phyloP scores from a whole-genome alignment of 116 monocot species.

The Papilionanthe hybrid region DNA sequence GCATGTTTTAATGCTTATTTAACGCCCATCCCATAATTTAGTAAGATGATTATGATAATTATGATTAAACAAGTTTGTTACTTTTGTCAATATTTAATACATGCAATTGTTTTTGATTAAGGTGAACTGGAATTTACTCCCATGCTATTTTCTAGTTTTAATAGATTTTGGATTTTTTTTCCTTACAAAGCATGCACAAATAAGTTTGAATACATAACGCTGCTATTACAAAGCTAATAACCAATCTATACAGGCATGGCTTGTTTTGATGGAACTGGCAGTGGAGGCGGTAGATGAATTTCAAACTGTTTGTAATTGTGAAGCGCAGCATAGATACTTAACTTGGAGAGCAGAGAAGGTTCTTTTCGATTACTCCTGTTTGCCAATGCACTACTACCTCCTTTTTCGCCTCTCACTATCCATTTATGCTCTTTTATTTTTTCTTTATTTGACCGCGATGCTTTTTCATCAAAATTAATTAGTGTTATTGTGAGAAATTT shows the following conservation, averaged over 20 bases:
- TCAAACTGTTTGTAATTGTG: constrained; percentile 41
- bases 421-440: neutral
- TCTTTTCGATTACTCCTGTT: neutral
- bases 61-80: neutral
- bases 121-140: neutral
- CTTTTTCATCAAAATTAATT: neutral
- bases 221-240: neutral
- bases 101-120: neutral
- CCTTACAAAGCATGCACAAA: neutral
- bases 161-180: neutral
- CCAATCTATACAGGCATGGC: constrained; percentile 55
- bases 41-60: neutral
- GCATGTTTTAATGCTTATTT: neutral
- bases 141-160: neutral
- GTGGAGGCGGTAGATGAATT: constrained; percentile 37
- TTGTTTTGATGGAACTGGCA: constrained; percentile 70
- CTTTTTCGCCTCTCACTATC: neutral
- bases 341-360: constrained; percentile 98
- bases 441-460: neutral
- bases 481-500: neutral
- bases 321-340: constrained; percentile 92
- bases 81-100: neutral
- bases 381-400: neutral
- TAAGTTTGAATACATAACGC: neutral
- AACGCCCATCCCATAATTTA: neutral